A percentile compares a stretch with the other conserved stretches of the same genome.
These are phyloP conservation scores for Alloteropsis semialata DNA, from an alignment of 176 grass and related monocot species.

Conservation along the genomic window DNA sequence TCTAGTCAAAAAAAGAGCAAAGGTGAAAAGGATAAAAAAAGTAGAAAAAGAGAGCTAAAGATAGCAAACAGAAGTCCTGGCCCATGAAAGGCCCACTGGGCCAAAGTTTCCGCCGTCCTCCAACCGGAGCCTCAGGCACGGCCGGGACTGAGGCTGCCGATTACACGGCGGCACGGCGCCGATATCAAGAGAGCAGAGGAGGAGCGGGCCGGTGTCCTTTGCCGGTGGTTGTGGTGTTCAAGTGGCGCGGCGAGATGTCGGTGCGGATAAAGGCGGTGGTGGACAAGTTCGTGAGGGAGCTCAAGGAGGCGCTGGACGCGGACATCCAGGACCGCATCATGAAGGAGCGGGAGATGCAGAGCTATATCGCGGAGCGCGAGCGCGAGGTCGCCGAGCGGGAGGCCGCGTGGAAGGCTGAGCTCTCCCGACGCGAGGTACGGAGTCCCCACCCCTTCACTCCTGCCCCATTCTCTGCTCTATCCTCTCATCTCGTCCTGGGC, in stretches of 20 bases:
- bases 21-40: background rate
- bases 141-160: too few relatives aligned
- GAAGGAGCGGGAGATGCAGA: slow-evolving; percentile 97
- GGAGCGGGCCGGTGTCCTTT: background rate
- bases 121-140: background rate
- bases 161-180: slow-evolving; percentile 1
- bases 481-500: background rate
- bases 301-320: slow-evolving; percentile 92
- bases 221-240: background rate
- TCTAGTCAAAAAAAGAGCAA: slow-evolving; percentile 10
- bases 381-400: slow-evolving; percentile 80
- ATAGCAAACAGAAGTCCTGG: background rate
- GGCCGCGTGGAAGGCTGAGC: slow-evolving; percentile 86
- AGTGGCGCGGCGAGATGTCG: slow-evolving; percentile 47
- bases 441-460: background rate
- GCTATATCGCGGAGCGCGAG: slow-evolving; percentile 80
- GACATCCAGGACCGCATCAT: slow-evolving; percentile 95
- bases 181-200: background rate
- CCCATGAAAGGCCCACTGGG: slow-evolving; percentile 38
- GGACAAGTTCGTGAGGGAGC: slow-evolving; percentile 88
- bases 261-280: slow-evolving; percentile 91
- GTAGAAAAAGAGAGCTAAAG: background rate
- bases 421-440: slow-evolving; percentile 75
- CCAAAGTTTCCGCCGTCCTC: slow-evolving; percentile 5
- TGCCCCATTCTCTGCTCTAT: background rate